Percentiles rank a stretch among this genome's conserved stretches.
Evolutionary conservation across 371 early-diverging fungal genomes (phyloP).

Genomic region (Mortierella sp.): DNA sequence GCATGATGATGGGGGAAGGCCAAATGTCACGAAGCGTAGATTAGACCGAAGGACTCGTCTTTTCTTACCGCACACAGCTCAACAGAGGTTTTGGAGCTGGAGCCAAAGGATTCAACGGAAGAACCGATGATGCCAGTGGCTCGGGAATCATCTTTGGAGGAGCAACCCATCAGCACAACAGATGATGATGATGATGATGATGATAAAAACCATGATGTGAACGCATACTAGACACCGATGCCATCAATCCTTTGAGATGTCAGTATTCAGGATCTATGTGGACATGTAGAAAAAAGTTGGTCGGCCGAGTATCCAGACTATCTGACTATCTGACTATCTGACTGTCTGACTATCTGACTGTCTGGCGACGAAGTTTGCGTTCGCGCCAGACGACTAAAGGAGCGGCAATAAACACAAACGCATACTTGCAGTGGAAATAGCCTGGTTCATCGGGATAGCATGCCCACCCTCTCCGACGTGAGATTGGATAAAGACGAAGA

Average conservation of each 20-base stretch:
- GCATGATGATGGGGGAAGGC: conserved; percentile 90
- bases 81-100: conserved; percentile 36
- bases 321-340: too few species aligned
- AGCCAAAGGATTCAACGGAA: conserved; percentile 36
- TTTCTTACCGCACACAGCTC: conserved; percentile 74
- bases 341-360: too few species aligned
- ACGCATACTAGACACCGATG: conserved; percentile 45
- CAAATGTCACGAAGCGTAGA: conserved; percentile 90
- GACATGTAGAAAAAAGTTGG: conserved; percentile 69
- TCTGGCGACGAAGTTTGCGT: conserved; percentile 41
- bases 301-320: conserved; percentile 66
- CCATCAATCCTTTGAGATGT: conserved; percentile 64
- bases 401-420: too few species aligned
- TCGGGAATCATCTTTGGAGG: conserved; percentile 19
- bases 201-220: conserved; percentile 33
- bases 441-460: too few species aligned
- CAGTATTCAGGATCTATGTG: conserved; percentile 68
- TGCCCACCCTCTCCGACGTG: too few species aligned
- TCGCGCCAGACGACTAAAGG: too few species aligned
- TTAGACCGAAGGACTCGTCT: conserved; percentile 85
- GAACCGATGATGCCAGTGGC: conserved; percentile 21
- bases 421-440: too few species aligned
- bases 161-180: conserved; percentile 25
- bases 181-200: too few species aligned
- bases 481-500: too few species aligned